A percentile compares a stretch with the other conserved stretches of the same genome.
Conservation (phyloP, 177 flowering plant species). For the Vitis hybrid region DNA sequence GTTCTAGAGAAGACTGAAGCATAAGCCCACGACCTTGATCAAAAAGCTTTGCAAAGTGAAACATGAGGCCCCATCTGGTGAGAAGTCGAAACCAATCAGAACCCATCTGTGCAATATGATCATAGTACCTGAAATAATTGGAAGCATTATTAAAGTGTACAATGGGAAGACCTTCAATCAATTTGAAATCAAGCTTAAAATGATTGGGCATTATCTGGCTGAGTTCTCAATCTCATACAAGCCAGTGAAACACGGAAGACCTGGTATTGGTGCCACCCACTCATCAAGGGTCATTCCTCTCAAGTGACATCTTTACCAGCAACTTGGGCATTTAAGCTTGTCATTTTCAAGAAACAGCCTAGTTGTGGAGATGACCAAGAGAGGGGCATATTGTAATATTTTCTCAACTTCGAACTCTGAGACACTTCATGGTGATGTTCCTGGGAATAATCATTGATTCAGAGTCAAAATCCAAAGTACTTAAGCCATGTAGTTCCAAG, state of each 20-base stretch:
- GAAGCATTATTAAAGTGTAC: constrained; percentile 51
- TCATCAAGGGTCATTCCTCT: constrained; percentile 61
- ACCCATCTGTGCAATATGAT: constrained; percentile 51
- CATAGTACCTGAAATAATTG: constrained; percentile 55
- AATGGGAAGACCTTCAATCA: constrained; percentile 57
- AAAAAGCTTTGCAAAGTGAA: too few relatives aligned
- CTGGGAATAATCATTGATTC: too few relatives aligned
- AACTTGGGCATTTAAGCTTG: too few relatives aligned
- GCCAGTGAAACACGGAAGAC: constrained; percentile 59
- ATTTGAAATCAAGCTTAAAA: constrained; percentile 57
- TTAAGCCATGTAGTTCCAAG: too few relatives aligned
- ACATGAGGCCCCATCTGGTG: constrained; percentile 47
- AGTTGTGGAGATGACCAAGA: too few relatives aligned
- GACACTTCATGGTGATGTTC: too few relatives aligned
- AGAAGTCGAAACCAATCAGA: constrained; percentile 52
- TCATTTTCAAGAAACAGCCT: too few relatives aligned
- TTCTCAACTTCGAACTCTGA: too few relatives aligned
- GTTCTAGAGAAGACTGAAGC: too few relatives aligned
- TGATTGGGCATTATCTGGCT: constrained; percentile 51
- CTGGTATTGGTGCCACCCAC: constrained; percentile 63
- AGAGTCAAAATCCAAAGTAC: too few relatives aligned
- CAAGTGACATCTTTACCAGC: constrained; percentile 28
- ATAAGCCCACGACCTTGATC: too few relatives aligned
- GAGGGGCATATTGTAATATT: too few relatives aligned
- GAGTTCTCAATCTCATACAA: constrained; percentile 57